A percentile compares a stretch with the other conserved stretches of the same genome.
These are phyloP conservation scores for Piloderma croceum DNA, from an alignment of 768 basidiomycete species.

Conservation along the genomic window DNA sequence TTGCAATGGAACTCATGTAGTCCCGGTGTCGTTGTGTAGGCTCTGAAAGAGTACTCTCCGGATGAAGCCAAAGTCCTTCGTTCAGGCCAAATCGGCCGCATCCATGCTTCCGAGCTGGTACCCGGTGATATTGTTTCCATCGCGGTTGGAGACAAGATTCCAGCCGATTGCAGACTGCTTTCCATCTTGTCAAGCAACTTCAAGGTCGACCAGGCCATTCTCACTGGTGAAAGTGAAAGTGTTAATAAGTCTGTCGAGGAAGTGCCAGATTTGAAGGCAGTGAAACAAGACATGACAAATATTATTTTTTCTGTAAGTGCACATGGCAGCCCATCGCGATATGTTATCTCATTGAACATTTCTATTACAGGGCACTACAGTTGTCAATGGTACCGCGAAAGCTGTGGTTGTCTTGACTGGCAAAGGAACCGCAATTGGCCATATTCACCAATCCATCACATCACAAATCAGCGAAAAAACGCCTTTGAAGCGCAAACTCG, in stretches of 20 bases:
- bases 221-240: constrained; percentile 90
- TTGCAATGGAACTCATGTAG: neutral
- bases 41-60: constrained; percentile 93
- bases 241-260: constrained; percentile 73
- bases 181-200: constrained; percentile 91
- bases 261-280: constrained; percentile 71
- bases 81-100: constrained; percentile 56
- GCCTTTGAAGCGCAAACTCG: constrained; percentile 92
- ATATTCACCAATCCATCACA: constrained; percentile 95
- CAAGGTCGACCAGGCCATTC: constrained; percentile 91
- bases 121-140: constrained; percentile 91
- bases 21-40: constrained; percentile 40
- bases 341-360: constrained; percentile 4
- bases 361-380: constrained; percentile 74
- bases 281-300: constrained; percentile 98
- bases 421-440: constrained; percentile 83
- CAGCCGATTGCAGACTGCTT: constrained; percentile 88
- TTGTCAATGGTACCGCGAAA: constrained; percentile 86
- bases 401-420: constrained; percentile 90
- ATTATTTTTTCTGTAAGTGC: constrained; percentile 82
- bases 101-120: constrained; percentile 86
- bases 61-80: constrained; percentile 92
- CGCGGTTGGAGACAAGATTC: constrained; percentile 91
- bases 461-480: constrained; percentile 94
- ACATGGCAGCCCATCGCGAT: too few species aligned